Evolutionary conservation across 1,284 basidiomycete genomes (phyloP).

Genomic region (Coniophora puteana): DNA sequence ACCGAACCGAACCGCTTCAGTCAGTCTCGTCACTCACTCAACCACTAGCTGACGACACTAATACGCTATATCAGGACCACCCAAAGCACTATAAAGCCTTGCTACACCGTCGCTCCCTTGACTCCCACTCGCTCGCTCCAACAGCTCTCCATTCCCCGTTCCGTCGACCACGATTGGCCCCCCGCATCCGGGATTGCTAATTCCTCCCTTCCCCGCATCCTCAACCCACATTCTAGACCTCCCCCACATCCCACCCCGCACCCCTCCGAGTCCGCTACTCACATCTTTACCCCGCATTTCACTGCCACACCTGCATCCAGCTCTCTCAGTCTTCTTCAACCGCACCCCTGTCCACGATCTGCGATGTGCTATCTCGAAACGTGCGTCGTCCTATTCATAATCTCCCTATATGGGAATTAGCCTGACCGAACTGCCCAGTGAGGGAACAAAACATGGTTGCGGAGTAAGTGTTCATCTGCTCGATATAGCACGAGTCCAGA

Average conservation of each 20-base stretch:
- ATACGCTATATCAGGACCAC: constrained; percentile 12
- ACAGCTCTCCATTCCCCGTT: constrained; percentile 9
- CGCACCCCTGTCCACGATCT: constrained; percentile 12
- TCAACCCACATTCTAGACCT: neutral
- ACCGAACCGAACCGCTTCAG: constrained; percentile 12
- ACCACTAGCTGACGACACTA: constrained; percentile 4
- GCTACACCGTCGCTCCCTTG: constrained; percentile 1
- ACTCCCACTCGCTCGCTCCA: constrained; percentile 1
- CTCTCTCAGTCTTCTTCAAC: constrained; percentile 15
- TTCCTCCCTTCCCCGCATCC: constrained; percentile 9
- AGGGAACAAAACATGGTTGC: constrained; percentile 73
- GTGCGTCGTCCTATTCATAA: constrained; percentile 38
- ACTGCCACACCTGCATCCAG: constrained; percentile 3
- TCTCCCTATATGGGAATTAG: constrained; percentile 8
- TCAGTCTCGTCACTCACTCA: constrained; percentile 15
- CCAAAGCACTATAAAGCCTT: constrained; percentile 21
- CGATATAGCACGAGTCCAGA: constrained; percentile 3
- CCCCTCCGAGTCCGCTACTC: neutral
- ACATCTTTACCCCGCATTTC: constrained; percentile 15
- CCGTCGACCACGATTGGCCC: too few relatives aligned
- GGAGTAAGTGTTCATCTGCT: constrained; percentile 50
- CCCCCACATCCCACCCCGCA: constrained; percentile 1
- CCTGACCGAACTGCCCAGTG: constrained; percentile 39
- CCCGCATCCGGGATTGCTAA: too few relatives aligned
- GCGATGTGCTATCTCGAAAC: constrained; percentile 72